Evolutionary conservation across 208 protist genomes (phyloP).

Genomic region (Angomonas deanei): DNA sequence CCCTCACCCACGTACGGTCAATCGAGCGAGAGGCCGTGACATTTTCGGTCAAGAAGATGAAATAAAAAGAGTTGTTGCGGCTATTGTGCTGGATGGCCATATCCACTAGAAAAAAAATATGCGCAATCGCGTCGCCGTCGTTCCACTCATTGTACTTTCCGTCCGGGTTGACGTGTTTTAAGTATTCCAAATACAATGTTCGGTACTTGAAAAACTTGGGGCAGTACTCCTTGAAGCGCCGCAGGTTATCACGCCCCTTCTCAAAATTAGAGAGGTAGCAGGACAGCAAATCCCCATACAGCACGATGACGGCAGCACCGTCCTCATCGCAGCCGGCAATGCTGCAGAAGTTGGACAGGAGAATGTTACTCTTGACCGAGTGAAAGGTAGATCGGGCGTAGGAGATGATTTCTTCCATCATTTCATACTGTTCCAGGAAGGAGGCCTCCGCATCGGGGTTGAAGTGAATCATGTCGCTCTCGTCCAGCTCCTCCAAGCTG

Average conservation of each 20-base stretch:
- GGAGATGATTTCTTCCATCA: conserved; percentile 2
- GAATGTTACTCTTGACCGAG: conserved; percentile 11
- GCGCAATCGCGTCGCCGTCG: conserved; percentile 24
- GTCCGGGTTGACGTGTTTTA: not conserved
- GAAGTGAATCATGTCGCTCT: not conserved
- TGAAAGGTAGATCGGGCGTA: conserved; percentile 7
- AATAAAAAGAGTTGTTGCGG: conserved; percentile 18
- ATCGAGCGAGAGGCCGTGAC: conserved; percentile 2
- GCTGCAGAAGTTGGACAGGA: conserved; percentile 30
- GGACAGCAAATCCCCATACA: conserved; percentile 37
- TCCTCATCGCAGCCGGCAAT: conserved; percentile 23
- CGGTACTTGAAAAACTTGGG: conserved; percentile 16
- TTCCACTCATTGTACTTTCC: conserved; percentile 7
- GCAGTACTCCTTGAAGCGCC: conserved; percentile 9
- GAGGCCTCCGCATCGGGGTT: not conserved
- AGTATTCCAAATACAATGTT: not conserved
- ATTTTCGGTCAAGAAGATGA: conserved; percentile 28
- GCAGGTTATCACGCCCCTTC: not conserved
- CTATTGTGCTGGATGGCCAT: conserved; percentile 25
- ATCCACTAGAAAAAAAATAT: conserved; percentile 31
- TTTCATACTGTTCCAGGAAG: conserved; percentile 6
- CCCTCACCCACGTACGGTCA: conserved; percentile 7
- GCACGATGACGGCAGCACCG: conserved; percentile 19
- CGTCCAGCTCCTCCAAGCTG: not conserved
- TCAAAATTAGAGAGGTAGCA: conserved; percentile 23